Percentiles rank a stretch among this genome's conserved stretches.
Evolutionary conservation across 2,329 filamentous ascomycete species (phyloP).

Genomic region (Alternaria sp.): DNA sequence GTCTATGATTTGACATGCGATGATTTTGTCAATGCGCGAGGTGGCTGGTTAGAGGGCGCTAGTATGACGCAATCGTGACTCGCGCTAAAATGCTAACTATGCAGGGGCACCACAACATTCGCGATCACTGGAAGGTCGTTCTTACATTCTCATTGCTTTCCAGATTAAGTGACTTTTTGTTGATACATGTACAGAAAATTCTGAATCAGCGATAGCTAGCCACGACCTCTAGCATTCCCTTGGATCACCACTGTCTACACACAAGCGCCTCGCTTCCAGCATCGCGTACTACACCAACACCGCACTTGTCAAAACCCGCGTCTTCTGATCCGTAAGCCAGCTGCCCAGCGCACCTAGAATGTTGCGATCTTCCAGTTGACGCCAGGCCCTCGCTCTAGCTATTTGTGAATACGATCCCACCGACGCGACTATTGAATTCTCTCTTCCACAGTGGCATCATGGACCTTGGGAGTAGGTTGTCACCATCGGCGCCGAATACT

Average conservation of each 20-base stretch:
- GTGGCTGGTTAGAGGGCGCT: neutral
- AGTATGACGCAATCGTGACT: slow-evolving; percentile 7
- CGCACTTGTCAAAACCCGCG: neutral
- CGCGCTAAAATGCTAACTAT: neutral
- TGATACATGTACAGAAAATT: neutral
- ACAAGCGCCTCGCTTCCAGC: neutral
- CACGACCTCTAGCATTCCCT: no score
- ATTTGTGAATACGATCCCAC: slow-evolving; percentile 27
- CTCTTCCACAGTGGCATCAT: slow-evolving; percentile 46
- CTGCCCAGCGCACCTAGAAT: neutral
- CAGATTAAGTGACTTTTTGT: neutral
- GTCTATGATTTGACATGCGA: neutral
- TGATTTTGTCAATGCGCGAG: neutral
- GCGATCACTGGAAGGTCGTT: neutral
- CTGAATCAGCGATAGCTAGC: neutral
- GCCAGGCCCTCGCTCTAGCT: neutral
- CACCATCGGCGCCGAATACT: slow-evolving; percentile 24
- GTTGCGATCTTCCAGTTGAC: neutral
- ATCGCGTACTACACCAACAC: neutral
- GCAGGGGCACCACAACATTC: neutral
- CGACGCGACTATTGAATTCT: slow-evolving; percentile 31
- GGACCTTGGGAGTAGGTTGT: slow-evolving; percentile 19
- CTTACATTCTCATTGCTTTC: neutral
- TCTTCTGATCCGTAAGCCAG: neutral
- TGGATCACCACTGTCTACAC: neutral